These are phyloP conservation scores for Microdochium nivale DNA, from an alignment of 2,329 filamentous ascomycete genomes.

Conservation along the genomic window DNA sequence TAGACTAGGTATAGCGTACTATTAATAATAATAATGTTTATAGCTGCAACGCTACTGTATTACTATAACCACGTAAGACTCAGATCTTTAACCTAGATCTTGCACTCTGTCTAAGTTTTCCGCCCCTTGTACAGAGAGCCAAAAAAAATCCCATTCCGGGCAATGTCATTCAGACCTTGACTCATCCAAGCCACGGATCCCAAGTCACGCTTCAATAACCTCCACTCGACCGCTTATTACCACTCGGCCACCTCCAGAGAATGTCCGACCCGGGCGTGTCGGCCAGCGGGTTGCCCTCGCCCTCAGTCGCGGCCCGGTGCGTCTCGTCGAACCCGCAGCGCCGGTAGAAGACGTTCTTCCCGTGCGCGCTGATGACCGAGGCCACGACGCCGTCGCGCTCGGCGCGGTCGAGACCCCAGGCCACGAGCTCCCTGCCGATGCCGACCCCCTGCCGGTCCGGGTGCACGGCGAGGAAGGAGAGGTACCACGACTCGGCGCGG, in stretches of 20 bases:
- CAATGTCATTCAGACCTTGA: no score
- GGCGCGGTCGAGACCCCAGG: constrained; percentile 29
- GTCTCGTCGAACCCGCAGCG: neutral
- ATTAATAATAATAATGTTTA: no score
- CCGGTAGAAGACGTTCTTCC: constrained; percentile 29
- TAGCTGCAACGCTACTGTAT: no score
- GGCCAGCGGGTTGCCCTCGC: neutral
- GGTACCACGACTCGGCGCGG: constrained; percentile 25
- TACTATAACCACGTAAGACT: no score
- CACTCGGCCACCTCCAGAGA: neutral
- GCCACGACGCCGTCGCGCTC: constrained; percentile 25
- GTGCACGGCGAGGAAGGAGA: constrained; percentile 26
- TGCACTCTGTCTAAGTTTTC: no score
- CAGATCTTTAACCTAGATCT: no score
- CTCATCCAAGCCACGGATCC: no score
- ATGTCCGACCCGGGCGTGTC: neutral
- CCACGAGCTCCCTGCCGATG: constrained; percentile 26
- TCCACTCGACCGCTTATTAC: no score
- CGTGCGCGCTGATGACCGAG: constrained; percentile 26
- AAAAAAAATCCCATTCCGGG: no score
- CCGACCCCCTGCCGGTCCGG: constrained; percentile 27
- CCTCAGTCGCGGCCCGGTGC: neutral
- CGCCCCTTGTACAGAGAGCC: no score
- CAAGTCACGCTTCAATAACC: no score
- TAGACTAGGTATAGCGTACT: no score